These are phyloP conservation scores for Paramyrothecium sp. DNA, from an alignment of 2,329 filamentous ascomycete genomes.

Conservation along the genomic window DNA sequence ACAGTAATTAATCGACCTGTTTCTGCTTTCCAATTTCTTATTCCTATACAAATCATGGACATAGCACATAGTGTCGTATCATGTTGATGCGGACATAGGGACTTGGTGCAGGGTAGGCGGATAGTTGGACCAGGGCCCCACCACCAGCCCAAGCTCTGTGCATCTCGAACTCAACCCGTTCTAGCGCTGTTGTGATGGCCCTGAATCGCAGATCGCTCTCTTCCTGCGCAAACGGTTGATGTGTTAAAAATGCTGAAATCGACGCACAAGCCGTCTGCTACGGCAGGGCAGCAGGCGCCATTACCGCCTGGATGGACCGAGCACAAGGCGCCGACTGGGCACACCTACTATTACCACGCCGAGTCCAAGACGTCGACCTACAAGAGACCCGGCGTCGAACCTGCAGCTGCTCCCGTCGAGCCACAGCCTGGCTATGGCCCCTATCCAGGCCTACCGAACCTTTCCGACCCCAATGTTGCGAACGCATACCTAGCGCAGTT, in stretches of 20 bases:
- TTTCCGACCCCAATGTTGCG: conserved; percentile 55
- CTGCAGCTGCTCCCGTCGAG: conserved; percentile 12
- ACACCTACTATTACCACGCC: conserved; percentile 85
- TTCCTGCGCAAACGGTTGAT: not conserved
- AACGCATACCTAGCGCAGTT: conserved; percentile 61
- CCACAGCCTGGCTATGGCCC: conserved; percentile 25
- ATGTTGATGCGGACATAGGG: no score
- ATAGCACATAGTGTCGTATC: no score
- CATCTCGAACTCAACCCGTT: not conserved
- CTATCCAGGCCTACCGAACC: conserved; percentile 28
- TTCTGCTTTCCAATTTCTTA: no score
- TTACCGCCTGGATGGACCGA: conserved; percentile 87
- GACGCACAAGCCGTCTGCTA: conserved; percentile 63
- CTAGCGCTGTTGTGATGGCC: not conserved
- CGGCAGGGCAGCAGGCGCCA: conserved; percentile 43
- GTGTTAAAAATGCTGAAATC: conserved; percentile 64
- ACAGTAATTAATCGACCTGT: no score
- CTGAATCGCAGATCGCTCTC: no score
- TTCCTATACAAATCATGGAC: no score
- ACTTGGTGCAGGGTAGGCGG: conserved; percentile 7
- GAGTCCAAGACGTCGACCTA: conserved; percentile 86
- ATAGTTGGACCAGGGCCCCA: not conserved
- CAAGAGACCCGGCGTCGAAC: conserved; percentile 59
- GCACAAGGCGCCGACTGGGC: conserved; percentile 84
- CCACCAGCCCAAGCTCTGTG: conserved; percentile 10